Evolutionary conservation across 2,329 filamentous ascomycete genomes (phyloP), one percentile per base, ranked within the genome.

Genomic region (Amauroascus niger): DNA sequence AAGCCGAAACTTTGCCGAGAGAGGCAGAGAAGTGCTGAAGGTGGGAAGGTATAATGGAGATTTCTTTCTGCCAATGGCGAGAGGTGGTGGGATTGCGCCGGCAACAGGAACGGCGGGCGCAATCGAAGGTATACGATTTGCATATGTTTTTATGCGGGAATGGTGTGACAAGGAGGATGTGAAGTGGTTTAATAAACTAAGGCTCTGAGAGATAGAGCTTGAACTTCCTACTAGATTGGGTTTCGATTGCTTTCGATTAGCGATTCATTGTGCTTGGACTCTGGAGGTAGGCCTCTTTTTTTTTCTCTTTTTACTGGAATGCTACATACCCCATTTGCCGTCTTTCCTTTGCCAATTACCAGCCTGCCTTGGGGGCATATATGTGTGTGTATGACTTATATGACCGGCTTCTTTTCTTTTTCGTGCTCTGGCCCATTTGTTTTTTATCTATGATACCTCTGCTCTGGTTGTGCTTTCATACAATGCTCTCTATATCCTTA

Each of bases 101-200:
- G 49, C 37, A 13, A 30, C 50, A 2, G 67, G 67, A 6, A 72
- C 67, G 9, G 67, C 68, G 13, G 69, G 65, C 1, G 68, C 70
- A 9, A 64, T 73, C 18, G 74, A 78, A 57, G 71, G 71, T 8
- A 70, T 74, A 8, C 65, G 69, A 3, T 75, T 76, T 59, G 71
- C 69, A 7, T 66, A 67, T 58, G 63, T 63, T n/a, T 64, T 76
- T 40, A 58, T 79, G 55, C 65, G 64, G 16, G 72, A 76, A 55
- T 78, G 73, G 71, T 71, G 70, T 45, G 62, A 64, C 50, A 73
- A 68, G 52, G 72, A 77, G 63, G 67, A 66, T 13, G 63, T 77
- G 14, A 66, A 70, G 8, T 76, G 71, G 72, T 66, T 66, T 54
- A 66, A 67, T 43, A 67, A 67, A 44, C 63, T 74, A 51, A 65